These are phyloP conservation scores for Trametes versicolor DNA, from an alignment of 1,284 basidiomycete genomes.

Conservation along the genomic window DNA sequence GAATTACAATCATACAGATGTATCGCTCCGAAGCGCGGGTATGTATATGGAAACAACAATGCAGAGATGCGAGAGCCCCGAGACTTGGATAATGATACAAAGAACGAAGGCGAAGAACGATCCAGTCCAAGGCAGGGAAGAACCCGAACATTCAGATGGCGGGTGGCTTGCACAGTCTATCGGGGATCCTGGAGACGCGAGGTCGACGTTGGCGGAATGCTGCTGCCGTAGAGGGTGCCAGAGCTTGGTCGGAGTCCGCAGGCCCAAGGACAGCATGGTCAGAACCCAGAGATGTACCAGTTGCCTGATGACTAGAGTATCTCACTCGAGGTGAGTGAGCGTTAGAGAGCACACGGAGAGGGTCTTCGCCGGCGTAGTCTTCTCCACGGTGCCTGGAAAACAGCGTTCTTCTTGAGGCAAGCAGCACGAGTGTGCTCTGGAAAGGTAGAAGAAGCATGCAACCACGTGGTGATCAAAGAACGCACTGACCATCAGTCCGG, in stretches of 20 bases:
- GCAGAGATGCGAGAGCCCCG: neutral
- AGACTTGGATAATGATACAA: neutral
- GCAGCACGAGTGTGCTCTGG: constrained; percentile 30
- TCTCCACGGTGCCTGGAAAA: constrained; percentile 3
- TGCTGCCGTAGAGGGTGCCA: neutral
- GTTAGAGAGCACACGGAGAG: constrained; percentile 1
- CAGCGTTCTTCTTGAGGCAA: constrained; percentile 22
- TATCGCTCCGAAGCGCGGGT: too few species aligned
- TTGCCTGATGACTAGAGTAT: constrained; percentile 9
- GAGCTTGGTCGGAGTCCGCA: neutral
- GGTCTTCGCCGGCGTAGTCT: neutral
- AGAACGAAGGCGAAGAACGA: neutral
- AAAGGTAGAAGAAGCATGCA: constrained; percentile 6
- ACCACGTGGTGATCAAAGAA: neutral
- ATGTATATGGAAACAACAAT: neutral
- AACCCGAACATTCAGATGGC: neutral
- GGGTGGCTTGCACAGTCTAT: constrained; percentile 17
- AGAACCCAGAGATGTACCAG: constrained; percentile 7
- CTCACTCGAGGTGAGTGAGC: constrained; percentile 19
- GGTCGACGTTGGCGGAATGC: neutral
- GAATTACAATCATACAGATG: neutral
- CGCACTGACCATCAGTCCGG: constrained; percentile 38
- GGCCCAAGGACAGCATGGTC: constrained; percentile 5
- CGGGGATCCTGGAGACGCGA: constrained; percentile 37
- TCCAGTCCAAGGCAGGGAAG: neutral